phyloP scores from a whole-genome alignment of 768 basidiomycete species.

The Phanerodontia chrysosporium region DNA sequence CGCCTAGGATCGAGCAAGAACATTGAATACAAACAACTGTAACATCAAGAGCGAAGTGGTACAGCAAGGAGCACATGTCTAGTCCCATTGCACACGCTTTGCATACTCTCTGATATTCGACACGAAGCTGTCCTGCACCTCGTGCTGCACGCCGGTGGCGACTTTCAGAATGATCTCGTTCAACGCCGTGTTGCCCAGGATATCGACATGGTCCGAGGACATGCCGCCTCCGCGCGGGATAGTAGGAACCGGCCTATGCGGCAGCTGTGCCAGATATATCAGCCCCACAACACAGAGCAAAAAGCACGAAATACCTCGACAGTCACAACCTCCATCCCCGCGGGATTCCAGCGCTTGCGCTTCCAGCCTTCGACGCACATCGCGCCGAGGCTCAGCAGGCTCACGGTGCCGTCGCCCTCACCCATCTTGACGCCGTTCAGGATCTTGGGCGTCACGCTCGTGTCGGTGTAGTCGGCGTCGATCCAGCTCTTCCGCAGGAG shows the following conservation, averaged over 20 bases:
- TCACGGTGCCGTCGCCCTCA: slow-evolving; percentile 94
- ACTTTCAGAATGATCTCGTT: slow-evolving; percentile 92
- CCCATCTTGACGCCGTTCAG: slow-evolving; percentile 87
- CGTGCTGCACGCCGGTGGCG: slow-evolving; percentile 75
- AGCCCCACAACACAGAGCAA: background rate
- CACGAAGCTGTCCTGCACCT: slow-evolving; percentile 65
- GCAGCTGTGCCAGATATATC: too few species aligned
- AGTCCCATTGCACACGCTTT: slow-evolving; percentile 73
- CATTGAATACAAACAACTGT: background rate
- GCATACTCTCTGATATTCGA: slow-evolving; percentile 79
- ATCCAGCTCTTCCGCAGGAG: slow-evolving; percentile 70
- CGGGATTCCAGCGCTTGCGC: slow-evolving; percentile 85
- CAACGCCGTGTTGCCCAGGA: slow-evolving; percentile 64
- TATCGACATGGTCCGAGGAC: slow-evolving; percentile 83
- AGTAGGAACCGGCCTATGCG: slow-evolving; percentile 67
- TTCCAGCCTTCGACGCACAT: slow-evolving; percentile 99
- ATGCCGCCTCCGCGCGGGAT: slow-evolving; percentile 89
- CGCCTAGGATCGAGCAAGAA: too few species aligned
- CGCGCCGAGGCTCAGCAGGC: slow-evolving; percentile 79
- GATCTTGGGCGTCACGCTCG: slow-evolving; percentile 56
- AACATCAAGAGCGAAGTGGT: background rate
- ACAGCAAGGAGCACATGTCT: background rate
- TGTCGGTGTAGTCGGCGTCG: slow-evolving; percentile 76
- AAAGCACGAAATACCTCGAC: slow-evolving; percentile 60
- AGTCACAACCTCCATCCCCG: slow-evolving; percentile 79